Evolutionary conservation across 2,329 filamentous ascomycete species (phyloP).

Genomic region (Fusarium proliferatum): DNA sequence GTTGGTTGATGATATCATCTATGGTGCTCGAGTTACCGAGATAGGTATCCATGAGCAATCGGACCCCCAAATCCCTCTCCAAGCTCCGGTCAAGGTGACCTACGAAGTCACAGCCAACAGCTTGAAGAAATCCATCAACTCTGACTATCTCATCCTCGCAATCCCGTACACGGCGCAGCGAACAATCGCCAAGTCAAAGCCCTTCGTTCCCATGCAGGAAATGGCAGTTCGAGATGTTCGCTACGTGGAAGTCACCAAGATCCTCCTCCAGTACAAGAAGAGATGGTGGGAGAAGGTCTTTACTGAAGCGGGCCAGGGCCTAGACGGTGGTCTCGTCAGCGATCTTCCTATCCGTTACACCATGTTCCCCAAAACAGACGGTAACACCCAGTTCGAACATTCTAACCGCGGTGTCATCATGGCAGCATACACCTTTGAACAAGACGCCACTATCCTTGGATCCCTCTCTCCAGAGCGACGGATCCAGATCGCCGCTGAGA

Average conservation of each 20-base stretch:
- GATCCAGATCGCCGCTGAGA: background rate
- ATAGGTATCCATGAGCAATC: background rate
- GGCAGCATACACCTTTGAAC: background rate
- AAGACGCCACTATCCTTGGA: background rate
- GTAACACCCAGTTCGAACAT: background rate
- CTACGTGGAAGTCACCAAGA: background rate
- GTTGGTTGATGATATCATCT: background rate
- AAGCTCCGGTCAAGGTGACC: background rate
- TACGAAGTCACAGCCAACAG: constrained; percentile 1
- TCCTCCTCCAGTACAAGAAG: background rate
- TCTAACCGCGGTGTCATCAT: background rate
- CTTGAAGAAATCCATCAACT: background rate
- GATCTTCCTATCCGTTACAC: background rate
- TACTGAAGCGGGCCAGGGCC: background rate
- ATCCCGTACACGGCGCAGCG: background rate
- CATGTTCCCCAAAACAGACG: background rate
- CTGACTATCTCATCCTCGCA: background rate
- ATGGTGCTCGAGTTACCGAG: background rate
- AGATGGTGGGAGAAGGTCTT: background rate
- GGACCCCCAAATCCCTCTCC: no score
- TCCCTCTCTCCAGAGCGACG: background rate
- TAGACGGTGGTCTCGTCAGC: background rate
- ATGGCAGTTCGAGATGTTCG: background rate
- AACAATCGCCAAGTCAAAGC: background rate
- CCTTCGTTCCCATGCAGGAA: background rate